Evolutionary conservation across 1,284 basidiomycete genomes (phyloP).

Genomic region (Trichosporon asahii): DNA sequence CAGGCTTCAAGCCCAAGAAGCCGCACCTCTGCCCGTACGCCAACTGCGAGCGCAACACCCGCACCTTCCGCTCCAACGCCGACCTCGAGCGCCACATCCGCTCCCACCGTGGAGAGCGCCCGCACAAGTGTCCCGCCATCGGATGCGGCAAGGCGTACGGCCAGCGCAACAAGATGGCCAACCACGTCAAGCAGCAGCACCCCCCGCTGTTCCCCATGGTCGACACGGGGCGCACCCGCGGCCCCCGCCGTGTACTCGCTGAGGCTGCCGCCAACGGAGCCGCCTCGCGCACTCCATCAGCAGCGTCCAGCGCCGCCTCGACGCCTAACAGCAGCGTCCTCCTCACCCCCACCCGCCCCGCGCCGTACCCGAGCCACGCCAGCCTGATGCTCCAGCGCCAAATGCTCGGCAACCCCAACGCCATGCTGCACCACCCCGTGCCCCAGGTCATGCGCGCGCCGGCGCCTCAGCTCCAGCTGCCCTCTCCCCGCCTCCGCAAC

Average conservation of each 20-base stretch:
- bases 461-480: neutral
- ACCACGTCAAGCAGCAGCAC: slow-evolving; percentile 28
- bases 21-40: slow-evolving; percentile 24
- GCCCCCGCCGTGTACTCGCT: slow-evolving; percentile 12
- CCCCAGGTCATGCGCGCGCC: slow-evolving; percentile 7
- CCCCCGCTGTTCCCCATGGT: slow-evolving; percentile 17
- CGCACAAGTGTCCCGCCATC: slow-evolving; percentile 20
- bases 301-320: slow-evolving; percentile 3
- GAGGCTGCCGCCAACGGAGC: slow-evolving; percentile 11
- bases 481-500: neutral
- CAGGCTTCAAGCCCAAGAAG: slow-evolving; percentile 20
- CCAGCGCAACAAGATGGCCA: slow-evolving; percentile 30
- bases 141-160: slow-evolving; percentile 28
- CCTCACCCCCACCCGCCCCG: neutral
- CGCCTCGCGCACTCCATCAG: neutral
- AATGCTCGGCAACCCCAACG: neutral
- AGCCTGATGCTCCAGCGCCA: slow-evolving; percentile 2
- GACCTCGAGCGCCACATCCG: slow-evolving; percentile 30
- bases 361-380: slow-evolving; percentile 2
- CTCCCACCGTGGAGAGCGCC: slow-evolving; percentile 24
- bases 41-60: slow-evolving; percentile 18
- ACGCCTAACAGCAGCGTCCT: neutral
- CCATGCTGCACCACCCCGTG: slow-evolving; percentile 3
- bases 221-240: slow-evolving; percentile 19
- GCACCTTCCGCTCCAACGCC: slow-evolving; percentile 30